phyloP scores from a whole-genome alignment of 2,329 filamentous ascomycete species.

The Endothia cerciana region DNA sequence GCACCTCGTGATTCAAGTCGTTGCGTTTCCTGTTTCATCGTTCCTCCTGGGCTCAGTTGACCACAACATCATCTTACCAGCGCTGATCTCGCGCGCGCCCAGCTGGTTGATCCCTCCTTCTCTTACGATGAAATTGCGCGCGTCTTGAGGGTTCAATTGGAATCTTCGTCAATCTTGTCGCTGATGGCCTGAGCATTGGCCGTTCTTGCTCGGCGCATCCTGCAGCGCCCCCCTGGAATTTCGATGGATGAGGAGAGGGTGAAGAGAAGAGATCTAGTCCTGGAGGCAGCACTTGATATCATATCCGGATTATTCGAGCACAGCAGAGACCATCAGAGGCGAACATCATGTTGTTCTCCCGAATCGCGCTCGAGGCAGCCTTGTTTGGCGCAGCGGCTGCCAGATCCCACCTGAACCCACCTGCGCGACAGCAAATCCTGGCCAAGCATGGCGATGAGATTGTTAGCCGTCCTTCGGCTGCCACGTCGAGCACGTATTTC shows the following conservation, averaged over 20 bases:
- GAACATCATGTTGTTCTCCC: constrained; percentile 7
- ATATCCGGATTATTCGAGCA: background rate
- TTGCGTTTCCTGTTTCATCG: constrained; percentile 12
- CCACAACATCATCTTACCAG: background rate
- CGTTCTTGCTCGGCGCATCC: background rate
- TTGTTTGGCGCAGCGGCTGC: constrained; percentile 14
- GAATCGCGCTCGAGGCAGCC: constrained; percentile 3
- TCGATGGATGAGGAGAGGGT: background rate
- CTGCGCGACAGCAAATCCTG: constrained; percentile 10
- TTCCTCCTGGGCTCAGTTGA: background rate
- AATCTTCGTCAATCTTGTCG: background rate
- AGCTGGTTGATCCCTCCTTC: background rate
- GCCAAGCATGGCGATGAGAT: constrained; percentile 1
- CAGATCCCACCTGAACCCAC: background rate
- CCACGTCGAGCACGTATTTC: constrained; percentile 11
- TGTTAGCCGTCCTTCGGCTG: no score
- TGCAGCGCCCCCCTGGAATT: background rate
- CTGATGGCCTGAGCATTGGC: constrained; percentile 66
- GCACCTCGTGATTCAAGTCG: constrained; percentile 4
- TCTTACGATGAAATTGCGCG: background rate
- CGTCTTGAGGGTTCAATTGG: background rate
- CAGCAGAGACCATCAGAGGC: background rate
- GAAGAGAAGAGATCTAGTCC: background rate
- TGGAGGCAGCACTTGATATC: background rate
- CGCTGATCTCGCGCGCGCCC: background rate